Base-by-base conservation (phyloP, 129 eudicot species). In the Centrapalus pauciflorus region DNA sequence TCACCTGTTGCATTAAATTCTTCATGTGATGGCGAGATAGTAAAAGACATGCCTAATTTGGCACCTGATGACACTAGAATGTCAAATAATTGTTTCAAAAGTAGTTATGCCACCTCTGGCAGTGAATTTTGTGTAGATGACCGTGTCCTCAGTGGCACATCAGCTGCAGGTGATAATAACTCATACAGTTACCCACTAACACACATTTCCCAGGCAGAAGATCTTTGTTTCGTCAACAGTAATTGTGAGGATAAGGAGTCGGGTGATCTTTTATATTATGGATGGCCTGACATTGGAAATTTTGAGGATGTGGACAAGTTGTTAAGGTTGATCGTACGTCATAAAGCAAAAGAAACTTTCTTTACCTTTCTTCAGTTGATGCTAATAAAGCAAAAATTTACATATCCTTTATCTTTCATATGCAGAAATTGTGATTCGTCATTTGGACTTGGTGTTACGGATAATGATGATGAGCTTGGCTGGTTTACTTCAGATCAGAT, bases 251-350 rank as follows among this genome's bases (percentile, higher is more conserved):
- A 57, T 66, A 83, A 88, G 61, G 84, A 73, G 66, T 77, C 90
- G 6, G 75, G 65, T 62, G 96, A 75, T 77, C 76, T 79, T 41
- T 67, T 83, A 37, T 81, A 77, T 43, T 88, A 84, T 72, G 80
- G 69, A 19, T 93, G 95, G 99, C 82, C 95, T 76, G 95, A 89
- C 33, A 77, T 82, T 16, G 93, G 86, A 48, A 86, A 82, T 76
- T 89, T 93, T 77, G 99, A 93, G 76, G 99, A 93, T 24, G 86
- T 93, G 61, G 98, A 86, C 84, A 74, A 76, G 77, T 88, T 93
- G 87, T 80, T 93, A 69, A 86, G 99, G 99, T 93, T 76, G 64
- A 20, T 13, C 64, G 35, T 59, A 55, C 17, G 46, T 51, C 23
- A 24, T 34, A 71, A 23, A 41, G 29, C 75, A 56, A 12, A 38